A percentile compares a stretch with the other conserved stretches of the same genome.
Conservation (phyloP, 1,139 yeast species). For the Torulaspora globosa region DNA sequence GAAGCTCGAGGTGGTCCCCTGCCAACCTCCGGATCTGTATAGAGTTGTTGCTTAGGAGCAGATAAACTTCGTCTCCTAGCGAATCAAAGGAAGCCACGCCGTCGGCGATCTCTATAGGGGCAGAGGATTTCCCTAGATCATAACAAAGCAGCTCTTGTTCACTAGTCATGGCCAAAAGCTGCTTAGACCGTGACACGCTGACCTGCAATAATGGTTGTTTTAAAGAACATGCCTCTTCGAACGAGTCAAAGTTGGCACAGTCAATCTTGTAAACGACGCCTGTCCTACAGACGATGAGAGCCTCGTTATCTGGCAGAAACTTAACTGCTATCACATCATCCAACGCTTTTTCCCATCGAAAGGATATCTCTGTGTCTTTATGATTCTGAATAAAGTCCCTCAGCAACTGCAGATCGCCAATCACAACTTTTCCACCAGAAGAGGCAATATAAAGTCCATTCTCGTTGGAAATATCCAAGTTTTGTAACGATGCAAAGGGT, state of each 20-base stretch:
- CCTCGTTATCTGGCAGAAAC: slow-evolving; percentile 11
- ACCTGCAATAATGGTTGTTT: slow-evolving; percentile 5
- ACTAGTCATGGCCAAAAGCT: slow-evolving; percentile 12
- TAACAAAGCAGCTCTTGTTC: slow-evolving; percentile 4
- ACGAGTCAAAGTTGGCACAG: slow-evolving; percentile 4
- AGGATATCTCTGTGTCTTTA: slow-evolving; percentile 11
- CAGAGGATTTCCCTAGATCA: slow-evolving; percentile 1
- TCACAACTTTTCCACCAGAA: slow-evolving; percentile 29
- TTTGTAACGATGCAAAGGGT: slow-evolving; percentile 33
- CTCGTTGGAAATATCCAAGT: slow-evolving; percentile 26
- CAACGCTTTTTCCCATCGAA: slow-evolving; percentile 18
- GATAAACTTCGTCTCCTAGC: slow-evolving; percentile 9
- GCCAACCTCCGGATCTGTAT: slow-evolving; percentile 11
- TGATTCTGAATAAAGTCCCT: slow-evolving; percentile 23
- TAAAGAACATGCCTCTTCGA: slow-evolving; percentile 7
- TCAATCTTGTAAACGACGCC: slow-evolving; percentile 18
- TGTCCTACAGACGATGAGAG: slow-evolving; percentile 13
- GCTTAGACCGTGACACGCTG: slow-evolving; percentile 3
- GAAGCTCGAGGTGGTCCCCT: not conserved
- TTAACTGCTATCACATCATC: slow-evolving; percentile 21
- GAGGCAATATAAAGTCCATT: slow-evolving; percentile 33
- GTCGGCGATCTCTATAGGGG: not conserved
- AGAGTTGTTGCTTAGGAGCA: slow-evolving; percentile 11
- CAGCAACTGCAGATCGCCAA: slow-evolving; percentile 33
- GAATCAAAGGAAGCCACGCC: slow-evolving; percentile 21